Evolutionary conservation across 1,284 basidiomycete genomes (phyloP), one percentile per base, ranked within the genome.

Genomic region (Blastosporella zonata): DNA sequence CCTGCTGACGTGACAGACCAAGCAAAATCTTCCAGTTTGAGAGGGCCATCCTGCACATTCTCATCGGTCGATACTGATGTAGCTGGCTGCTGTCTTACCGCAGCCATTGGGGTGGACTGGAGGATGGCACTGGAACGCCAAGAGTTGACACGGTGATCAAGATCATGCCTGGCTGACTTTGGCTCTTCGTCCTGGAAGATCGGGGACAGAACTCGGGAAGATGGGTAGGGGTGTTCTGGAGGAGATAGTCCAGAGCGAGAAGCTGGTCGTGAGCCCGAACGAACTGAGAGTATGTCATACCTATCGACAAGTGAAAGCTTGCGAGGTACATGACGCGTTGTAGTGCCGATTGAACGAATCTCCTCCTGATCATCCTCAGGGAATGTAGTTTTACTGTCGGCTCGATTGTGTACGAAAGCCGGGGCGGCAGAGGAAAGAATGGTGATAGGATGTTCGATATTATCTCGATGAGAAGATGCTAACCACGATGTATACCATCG

Each of bases 401-500:
- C 72, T 20, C 74, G 74, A 63, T 68, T 73, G 59, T 83, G 82
- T 9, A 68, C 68, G 22, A 74, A 42, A 3, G 73, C 73, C 25
- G 71, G 74, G 7, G 71, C 56, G 55, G 63, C 53, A 49, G 74
- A 61, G 50, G 75, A 58, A 53, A 67, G 61, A 5, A 68, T 67
- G 20, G 73, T 74, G 27, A 71, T 65, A 1, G 70, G 68, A 31
- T 72, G 67, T 40, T 77, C 77, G 17, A 67, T 59, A 27, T 67
- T 57, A 37, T 80, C 75, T 57, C 78, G 64, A 38, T 72, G 71
- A 29, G 72, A 63, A 15, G 74, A 70, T 1, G 77, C 70, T 15
- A 83, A 55, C 88, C 88, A 90, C 2, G 79, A 64, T 28, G 80
- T 69, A 59, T 82, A 87, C 88, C 88, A 91, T 23, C 81, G 74